Percentiles rank a stretch among this genome's conserved stretches.
Evolutionary conservation across 495 filamentous ascomycete species (phyloP).

Genomic region (Jackrogersella minutella): DNA sequence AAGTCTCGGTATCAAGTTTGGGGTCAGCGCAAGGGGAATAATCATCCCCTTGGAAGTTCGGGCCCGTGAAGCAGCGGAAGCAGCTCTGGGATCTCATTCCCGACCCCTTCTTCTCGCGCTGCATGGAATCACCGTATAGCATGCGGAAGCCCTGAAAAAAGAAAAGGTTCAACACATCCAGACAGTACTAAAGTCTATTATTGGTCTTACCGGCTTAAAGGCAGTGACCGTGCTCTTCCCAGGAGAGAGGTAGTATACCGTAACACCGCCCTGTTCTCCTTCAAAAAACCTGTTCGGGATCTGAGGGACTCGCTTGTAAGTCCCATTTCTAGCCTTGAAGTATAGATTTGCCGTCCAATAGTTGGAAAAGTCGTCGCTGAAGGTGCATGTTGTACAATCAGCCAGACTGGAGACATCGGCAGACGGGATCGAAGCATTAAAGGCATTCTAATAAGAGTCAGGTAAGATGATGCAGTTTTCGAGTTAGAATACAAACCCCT

Average conservation of each 20-base stretch:
- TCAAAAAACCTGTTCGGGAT: constrained; percentile 51
- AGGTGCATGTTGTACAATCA: constrained; percentile 49
- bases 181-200: not conserved
- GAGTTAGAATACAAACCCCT: constrained; percentile 18
- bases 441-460: constrained; percentile 40
- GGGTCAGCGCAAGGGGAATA: constrained; percentile 45
- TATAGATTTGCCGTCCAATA: constrained; percentile 57
- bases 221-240: constrained; percentile 52
- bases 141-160: constrained; percentile 46
- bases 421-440: constrained; percentile 48
- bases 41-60: constrained; percentile 52
- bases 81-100: constrained; percentile 49
- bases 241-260: constrained; percentile 57
- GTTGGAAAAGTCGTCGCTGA: constrained; percentile 52
- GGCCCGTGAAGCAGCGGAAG: constrained; percentile 54
- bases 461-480: not conserved
- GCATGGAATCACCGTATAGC: constrained; percentile 47
- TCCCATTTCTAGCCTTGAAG: constrained; percentile 52
- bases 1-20: constrained; percentile 46
- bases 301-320: constrained; percentile 54
- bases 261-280: constrained; percentile 49
- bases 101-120: constrained; percentile 38
- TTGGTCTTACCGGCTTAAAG: constrained; percentile 50
- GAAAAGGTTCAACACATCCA: not conserved
- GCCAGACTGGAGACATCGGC: constrained; percentile 45